A percentile compares a stretch with the other conserved stretches of the same genome.
phyloP scores from a whole-genome alignment of 2,329 filamentous ascomycete species.

The Aspergillus sp. region DNA sequence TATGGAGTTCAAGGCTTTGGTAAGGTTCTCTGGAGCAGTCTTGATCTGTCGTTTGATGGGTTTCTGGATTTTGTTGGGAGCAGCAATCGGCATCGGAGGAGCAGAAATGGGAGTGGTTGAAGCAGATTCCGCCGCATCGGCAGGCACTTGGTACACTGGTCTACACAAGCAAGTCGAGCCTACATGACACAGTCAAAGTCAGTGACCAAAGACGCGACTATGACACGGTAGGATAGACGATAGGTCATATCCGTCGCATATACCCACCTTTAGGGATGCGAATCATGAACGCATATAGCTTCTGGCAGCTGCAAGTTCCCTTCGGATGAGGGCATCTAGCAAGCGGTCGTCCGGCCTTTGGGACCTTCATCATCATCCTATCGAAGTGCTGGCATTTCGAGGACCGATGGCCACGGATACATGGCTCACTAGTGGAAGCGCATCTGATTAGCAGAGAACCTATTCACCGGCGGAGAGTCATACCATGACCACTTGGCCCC shows the following conservation, averaged over 20 bases:
- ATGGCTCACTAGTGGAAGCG: conserved; percentile 43
- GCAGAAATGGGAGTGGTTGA: conserved; percentile 17
- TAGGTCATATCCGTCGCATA: neutral
- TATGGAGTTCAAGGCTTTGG: conserved; percentile 35
- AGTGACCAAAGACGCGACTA: neutral
- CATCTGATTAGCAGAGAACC: neutral
- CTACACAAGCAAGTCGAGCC: conserved; percentile 45
- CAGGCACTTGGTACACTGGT: conserved; percentile 43
- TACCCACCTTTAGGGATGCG: conserved; percentile 46
- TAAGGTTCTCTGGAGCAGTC: conserved; percentile 36
- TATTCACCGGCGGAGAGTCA: conserved; percentile 3
- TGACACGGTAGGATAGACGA: neutral
- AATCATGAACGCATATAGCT: conserved; percentile 48
- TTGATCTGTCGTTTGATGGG: conserved; percentile 36
- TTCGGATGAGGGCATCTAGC: conserved; percentile 51
- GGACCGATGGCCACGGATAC: conserved; percentile 51
- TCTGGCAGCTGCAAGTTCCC: conserved; percentile 45
- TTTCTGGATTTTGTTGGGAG: conserved; percentile 41
- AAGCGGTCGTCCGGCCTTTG: conserved; percentile 50
- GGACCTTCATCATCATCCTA: conserved; percentile 52
- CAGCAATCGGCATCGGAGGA: conserved; percentile 24
- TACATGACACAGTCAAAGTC: conserved; percentile 22
- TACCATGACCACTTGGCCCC: conserved; percentile 51
- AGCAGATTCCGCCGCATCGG: conserved; percentile 23
- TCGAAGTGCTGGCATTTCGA: conserved; percentile 53